Conservation (phyloP, 805 yeast genomes). For the Ogataea ganodermae region DNA sequence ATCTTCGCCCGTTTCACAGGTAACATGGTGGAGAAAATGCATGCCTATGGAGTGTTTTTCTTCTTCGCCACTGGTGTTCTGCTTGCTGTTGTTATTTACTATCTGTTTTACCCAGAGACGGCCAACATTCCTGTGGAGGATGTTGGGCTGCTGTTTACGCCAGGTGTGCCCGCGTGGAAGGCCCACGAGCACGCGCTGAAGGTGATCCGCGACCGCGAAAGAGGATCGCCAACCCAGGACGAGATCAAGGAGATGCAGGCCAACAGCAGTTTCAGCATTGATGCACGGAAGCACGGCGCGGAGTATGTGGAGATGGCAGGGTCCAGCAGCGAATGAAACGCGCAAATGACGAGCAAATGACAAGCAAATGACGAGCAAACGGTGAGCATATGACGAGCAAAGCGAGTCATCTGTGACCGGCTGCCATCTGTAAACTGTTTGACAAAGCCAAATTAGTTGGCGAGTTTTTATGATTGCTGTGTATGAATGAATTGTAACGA, state of each 20-base stretch:
- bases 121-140: constrained; percentile 12
- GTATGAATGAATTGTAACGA: constrained; percentile 2
- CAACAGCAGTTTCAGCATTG: constrained; percentile 1
- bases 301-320: constrained; percentile 2
- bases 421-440: too few species aligned
- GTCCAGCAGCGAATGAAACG: constrained; percentile 1
- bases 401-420: too few species aligned
- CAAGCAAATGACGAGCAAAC: too few species aligned
- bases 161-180: constrained; percentile 10
- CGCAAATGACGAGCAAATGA: too few species aligned
- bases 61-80: constrained; percentile 5
- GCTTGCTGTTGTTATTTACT: constrained; percentile 1
- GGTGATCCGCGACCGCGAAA: constrained; percentile 5
- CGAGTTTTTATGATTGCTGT: background rate
- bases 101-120: constrained; percentile 7
- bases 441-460: too few species aligned
- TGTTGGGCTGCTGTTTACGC: constrained; percentile 8
- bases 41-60: constrained; percentile 9
- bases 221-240: background rate
- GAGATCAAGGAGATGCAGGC: constrained; percentile 2
- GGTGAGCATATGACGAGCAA: background rate
- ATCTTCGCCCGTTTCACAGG: constrained; percentile 11
- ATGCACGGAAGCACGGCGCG: constrained; percentile 4
- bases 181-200: constrained; percentile 8
- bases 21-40: constrained; percentile 6